Percentiles rank a stretch among this genome's conserved stretches.
Conservation (phyloP, 2,329 filamentous ascomycete genomes). For the Cordyceps pruinosa region DNA sequence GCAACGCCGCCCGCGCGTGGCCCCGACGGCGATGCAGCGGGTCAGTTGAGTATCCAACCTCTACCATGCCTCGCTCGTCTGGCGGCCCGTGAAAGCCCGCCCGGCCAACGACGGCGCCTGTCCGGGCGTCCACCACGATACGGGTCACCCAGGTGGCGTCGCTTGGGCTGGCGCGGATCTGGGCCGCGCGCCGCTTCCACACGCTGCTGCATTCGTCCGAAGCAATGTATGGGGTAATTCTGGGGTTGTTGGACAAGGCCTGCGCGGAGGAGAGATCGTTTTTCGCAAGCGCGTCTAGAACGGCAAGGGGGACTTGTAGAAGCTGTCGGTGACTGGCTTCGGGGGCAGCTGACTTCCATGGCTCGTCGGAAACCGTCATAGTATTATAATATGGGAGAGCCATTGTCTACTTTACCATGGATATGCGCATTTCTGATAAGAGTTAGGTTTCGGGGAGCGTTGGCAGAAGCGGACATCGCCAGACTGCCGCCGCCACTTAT, state of each 20-base stretch:
- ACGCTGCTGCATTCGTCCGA: background rate
- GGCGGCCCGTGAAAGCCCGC: conserved; percentile 10
- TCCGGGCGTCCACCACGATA: background rate
- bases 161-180: background rate
- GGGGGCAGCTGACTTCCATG: background rate
- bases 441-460: no score
- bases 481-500: no score
- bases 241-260: background rate
- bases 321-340: background rate
- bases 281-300: background rate
- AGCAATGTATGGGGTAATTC: background rate
- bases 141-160: conserved; percentile 8
- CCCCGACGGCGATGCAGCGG: conserved; percentile 1
- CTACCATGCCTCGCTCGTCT: conserved; percentile 8
- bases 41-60: conserved; percentile 9
- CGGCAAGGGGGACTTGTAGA: background rate
- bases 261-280: background rate
- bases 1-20: conserved; percentile 6
- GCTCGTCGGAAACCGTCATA: background rate
- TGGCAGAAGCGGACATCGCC: no score
- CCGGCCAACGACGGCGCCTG: conserved; percentile 1
- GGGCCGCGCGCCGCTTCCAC: background rate
- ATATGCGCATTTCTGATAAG: no score
- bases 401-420: no score
- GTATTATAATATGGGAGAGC: no score